phyloP scores from a whole-genome alignment of 805 yeast genomes.

The Suhomyces vadensis region DNA sequence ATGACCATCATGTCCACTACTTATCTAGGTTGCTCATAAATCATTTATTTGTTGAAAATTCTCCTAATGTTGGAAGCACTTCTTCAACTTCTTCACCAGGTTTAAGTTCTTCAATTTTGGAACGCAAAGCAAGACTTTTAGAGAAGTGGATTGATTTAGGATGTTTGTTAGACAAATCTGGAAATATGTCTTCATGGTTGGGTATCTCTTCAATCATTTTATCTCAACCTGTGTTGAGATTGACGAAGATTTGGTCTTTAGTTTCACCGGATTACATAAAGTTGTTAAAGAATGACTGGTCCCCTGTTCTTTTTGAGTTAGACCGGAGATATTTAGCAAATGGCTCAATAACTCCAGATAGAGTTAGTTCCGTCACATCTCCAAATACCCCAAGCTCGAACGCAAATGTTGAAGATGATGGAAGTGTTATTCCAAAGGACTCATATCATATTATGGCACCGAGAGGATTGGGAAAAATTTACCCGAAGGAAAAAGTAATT shows the following conservation, averaged over 20 bases:
- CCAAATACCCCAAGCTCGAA: conserved; percentile 12
- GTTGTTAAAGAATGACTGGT: conserved; percentile 78
- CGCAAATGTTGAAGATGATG: conserved; percentile 7
- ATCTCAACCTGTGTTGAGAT: conserved; percentile 76
- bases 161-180: conserved; percentile 68
- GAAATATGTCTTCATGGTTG: conserved; percentile 94
- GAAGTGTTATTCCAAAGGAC: conserved; percentile 39
- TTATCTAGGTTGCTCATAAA: conserved; percentile 67
- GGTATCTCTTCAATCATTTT: conserved; percentile 84
- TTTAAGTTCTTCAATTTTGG: conserved; percentile 23
- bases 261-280: conserved; percentile 62
- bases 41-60: conserved; percentile 64
- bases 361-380: conserved; percentile 5
- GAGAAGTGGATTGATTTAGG: conserved; percentile 88
- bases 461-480: conserved; percentile 77
- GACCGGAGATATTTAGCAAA: conserved; percentile 67
- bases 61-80: conserved; percentile 9
- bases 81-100: conserved; percentile 1
- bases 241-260: conserved; percentile 71
- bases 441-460: conserved; percentile 80
- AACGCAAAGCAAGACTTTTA: conserved; percentile 61
- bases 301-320: conserved; percentile 86
- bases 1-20: conserved; percentile 67
- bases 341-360: conserved; percentile 19
- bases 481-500: conserved; percentile 73